Evolutionary conservation across 495 filamentous ascomycete species (phyloP).

Genomic region (Lasiosphaeria ovina): DNA sequence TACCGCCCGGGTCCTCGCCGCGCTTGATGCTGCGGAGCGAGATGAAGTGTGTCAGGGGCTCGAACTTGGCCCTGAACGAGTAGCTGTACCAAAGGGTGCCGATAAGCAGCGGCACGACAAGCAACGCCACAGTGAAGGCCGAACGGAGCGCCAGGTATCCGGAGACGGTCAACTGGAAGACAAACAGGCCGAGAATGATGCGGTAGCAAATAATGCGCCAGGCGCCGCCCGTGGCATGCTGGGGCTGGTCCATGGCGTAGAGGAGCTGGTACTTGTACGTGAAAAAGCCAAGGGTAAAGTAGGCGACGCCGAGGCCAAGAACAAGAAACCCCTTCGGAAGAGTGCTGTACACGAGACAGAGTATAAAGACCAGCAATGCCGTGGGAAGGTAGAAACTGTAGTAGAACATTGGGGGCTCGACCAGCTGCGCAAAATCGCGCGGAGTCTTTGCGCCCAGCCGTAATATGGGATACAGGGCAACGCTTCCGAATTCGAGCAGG

Average conservation of each 20-base stretch:
- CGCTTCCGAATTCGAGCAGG: constrained; percentile 83
- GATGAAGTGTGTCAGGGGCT: constrained; percentile 87
- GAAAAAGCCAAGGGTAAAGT: constrained; percentile 86
- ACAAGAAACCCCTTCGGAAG: constrained; percentile 80
- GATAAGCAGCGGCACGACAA: constrained; percentile 73
- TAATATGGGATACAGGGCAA: constrained; percentile 78
- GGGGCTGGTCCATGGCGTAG: constrained; percentile 97
- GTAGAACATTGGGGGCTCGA: constrained; percentile 81
- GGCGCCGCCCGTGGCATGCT: constrained; percentile 88
- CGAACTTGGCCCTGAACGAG: constrained; percentile 70
- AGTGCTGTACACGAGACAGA: constrained; percentile 92
- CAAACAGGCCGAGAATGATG: constrained; percentile 73
- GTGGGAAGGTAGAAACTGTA: constrained; percentile 96
- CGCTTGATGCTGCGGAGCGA: constrained; percentile 78
- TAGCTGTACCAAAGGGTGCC: constrained; percentile 83
- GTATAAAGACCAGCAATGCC: constrained; percentile 84
- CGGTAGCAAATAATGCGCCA: constrained; percentile 96
- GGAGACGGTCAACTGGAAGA: constrained; percentile 90
- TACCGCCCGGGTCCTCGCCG: constrained; percentile 42
- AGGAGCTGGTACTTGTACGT: constrained; percentile 98
- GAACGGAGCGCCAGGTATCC: constrained; percentile 75
- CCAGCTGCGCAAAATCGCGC: constrained; percentile 82
- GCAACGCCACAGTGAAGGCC: constrained; percentile 65
- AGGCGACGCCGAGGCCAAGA: constrained; percentile 77
- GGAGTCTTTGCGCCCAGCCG: constrained; percentile 82